These are phyloP conservation scores for Akanthomyces muscarius DNA, from an alignment of 2,329 filamentous ascomycete genomes.

Conservation along the genomic window DNA sequence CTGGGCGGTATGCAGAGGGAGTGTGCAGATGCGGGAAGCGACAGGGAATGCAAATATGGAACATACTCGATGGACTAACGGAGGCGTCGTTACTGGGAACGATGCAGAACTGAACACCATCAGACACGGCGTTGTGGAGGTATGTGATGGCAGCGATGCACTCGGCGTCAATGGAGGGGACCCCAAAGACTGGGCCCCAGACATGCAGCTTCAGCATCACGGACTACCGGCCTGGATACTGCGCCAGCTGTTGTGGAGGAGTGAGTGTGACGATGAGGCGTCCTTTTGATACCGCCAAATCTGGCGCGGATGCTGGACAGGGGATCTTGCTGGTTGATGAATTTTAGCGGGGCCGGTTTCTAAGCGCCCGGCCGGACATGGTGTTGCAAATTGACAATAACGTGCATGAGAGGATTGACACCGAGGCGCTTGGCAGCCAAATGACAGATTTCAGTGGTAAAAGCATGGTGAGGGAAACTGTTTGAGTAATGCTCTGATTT, in stretches of 20 bases:
- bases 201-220: slow-evolving; percentile 68
- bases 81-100: slow-evolving; percentile 70
- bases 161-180: slow-evolving; percentile 87
- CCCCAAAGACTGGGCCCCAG: slow-evolving; percentile 83
- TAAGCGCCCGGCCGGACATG: not conserved
- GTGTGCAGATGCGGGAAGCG: not conserved
- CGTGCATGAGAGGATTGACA: too few species aligned
- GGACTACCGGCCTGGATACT: not conserved
- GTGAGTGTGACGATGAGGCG: not conserved
- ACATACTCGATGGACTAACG: slow-evolving; percentile 66
- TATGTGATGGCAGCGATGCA: slow-evolving; percentile 82
- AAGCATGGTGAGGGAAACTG: too few species aligned
- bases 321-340: slow-evolving; percentile 2
- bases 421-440: too few species aligned
- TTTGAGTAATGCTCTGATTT: too few species aligned
- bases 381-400: too few species aligned
- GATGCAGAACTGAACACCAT: slow-evolving; percentile 58
- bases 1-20: not conserved
- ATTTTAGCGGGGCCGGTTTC: slow-evolving; percentile 1
- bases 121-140: slow-evolving; percentile 59
- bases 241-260: not conserved
- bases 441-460: too few species aligned
- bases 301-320: slow-evolving; percentile 1
- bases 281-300: not conserved
- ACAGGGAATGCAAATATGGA: not conserved